Conservation (phyloP, 495 filamentous ascomycete species). For the Thozetella sp. region DNA sequence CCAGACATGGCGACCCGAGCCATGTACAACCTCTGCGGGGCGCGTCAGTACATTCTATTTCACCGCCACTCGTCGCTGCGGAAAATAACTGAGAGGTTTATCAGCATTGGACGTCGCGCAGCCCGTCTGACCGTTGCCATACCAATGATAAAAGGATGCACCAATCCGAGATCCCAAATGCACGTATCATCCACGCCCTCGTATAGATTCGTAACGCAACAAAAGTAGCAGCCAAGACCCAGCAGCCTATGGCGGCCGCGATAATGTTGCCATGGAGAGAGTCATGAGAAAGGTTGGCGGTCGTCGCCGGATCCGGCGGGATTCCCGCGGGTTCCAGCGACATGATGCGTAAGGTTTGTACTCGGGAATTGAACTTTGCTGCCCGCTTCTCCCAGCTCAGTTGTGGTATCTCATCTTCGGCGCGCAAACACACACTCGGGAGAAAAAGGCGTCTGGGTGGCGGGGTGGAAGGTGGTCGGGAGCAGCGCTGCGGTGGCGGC, state of each 20-base stretch:
- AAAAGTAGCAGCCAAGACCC: slow-evolving; percentile 24
- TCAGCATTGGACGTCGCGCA: neutral
- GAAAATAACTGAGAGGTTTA: slow-evolving; percentile 16
- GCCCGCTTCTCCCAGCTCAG: neutral
- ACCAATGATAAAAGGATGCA: slow-evolving; percentile 26
- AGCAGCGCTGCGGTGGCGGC: too few species aligned
- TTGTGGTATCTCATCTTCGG: neutral
- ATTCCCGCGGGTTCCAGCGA: neutral
- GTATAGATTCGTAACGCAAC: slow-evolving; percentile 30
- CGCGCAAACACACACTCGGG: too few species aligned
- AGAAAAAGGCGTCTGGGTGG: neutral
- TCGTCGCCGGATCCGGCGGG: neutral
- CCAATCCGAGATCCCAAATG: slow-evolving; percentile 26
- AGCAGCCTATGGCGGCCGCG: slow-evolving; percentile 16
- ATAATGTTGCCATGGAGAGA: slow-evolving; percentile 21
- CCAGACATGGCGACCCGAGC: slow-evolving; percentile 26
- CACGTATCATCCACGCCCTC: slow-evolving; percentile 18
- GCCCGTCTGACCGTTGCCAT: neutral
- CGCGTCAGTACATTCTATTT: slow-evolving; percentile 21
- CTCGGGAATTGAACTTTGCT: neutral
- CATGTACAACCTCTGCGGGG: slow-evolving; percentile 20
- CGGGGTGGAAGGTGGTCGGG: too few species aligned
- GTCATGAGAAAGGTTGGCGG: slow-evolving; percentile 22
- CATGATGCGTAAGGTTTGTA: neutral
- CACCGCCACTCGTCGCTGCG: slow-evolving; percentile 15